Evolutionary conservation across 2,329 filamentous ascomycete genomes (phyloP), one percentile per base, ranked within the genome.

Genomic region (Arthrinium puccinioides): DNA sequence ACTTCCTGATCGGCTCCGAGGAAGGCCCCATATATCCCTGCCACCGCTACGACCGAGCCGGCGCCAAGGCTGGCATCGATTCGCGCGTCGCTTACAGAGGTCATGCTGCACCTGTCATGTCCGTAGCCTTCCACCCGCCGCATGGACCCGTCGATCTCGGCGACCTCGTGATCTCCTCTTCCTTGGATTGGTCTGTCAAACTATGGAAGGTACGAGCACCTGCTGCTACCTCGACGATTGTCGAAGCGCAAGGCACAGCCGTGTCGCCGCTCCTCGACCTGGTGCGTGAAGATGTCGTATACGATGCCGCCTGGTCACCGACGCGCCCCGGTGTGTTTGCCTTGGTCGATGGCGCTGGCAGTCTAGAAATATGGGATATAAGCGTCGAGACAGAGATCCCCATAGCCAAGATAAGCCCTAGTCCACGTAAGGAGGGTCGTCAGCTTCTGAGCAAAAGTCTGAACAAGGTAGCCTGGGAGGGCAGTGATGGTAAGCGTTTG

Each of bases 1-100:
- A 95, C 62, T 98, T 98, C 70, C 79, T 98, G 4, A 85, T 95
- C 23, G 92, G 94, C 27, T 95, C 89, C 20, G 92, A 98, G 66
- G 92, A 98, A 67, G 94, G 94, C 35, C 83, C 83, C 32, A 96
- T 98, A 46, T 95, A 92, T 62, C 89, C 92, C 1, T 96, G 94
- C 57, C 92, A 98, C 60, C 77, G 92, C 44, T 98, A 98, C 64
- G 92, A 98, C 62, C 86, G 94, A 45, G 92, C 94, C 6, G 92
- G 92, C 40, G 92, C 92, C 46, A 97, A 97, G 67, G 90, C 92
- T 5, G 92, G 92, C 32, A 87, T 96, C 19, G 94, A 98, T 57
- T 78, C 83, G 39, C 81, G 89, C 43, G 81, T 96, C 42, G 82
- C 81, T 48, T 98, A 98, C 66, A 78, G 79, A 47, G 90, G 88